Evolutionary conservation across 2,329 filamentous ascomycete genomes (phyloP).

Genomic region (Calonectria leucothoes): DNA sequence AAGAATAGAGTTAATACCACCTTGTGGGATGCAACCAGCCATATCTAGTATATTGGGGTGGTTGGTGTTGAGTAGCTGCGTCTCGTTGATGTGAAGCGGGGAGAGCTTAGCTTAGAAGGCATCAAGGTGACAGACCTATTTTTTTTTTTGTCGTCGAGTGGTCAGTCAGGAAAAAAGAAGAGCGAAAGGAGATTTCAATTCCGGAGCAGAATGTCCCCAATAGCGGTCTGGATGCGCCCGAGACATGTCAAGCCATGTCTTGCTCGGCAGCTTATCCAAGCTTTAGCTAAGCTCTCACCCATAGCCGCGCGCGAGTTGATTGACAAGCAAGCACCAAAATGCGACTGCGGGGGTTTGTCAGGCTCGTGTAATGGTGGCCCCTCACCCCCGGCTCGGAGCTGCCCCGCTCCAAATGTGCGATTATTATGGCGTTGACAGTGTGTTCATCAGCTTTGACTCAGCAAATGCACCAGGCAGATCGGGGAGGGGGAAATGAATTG

Average conservation of each 20-base stretch:
- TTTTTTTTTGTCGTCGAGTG: neutral
- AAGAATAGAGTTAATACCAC: neutral
- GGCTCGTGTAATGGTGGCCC: conserved; percentile 43
- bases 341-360: conserved; percentile 41
- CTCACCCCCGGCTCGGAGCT: neutral
- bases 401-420: conserved; percentile 1
- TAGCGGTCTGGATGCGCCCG: neutral
- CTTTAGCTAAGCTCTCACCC: conserved; percentile 41
- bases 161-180: neutral
- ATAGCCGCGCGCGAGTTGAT: conserved; percentile 34
- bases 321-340: conserved; percentile 13
- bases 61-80: neutral
- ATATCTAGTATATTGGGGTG: neutral
- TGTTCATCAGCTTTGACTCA: conserved; percentile 28
- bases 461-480: conserved; percentile 7
- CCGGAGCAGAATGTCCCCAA: neutral
- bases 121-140: neutral
- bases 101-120: neutral
- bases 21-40: neutral
- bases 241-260: neutral
- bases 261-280: conserved; percentile 37
- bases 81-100: neutral
- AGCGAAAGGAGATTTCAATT: neutral
- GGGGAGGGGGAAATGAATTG: neutral
- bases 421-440: conserved; percentile 23